A percentile compares a stretch with the other conserved stretches of the same genome.
Conservation (phyloP, 148 eudicot genomes). For the Rhododendron ovatum region DNA sequence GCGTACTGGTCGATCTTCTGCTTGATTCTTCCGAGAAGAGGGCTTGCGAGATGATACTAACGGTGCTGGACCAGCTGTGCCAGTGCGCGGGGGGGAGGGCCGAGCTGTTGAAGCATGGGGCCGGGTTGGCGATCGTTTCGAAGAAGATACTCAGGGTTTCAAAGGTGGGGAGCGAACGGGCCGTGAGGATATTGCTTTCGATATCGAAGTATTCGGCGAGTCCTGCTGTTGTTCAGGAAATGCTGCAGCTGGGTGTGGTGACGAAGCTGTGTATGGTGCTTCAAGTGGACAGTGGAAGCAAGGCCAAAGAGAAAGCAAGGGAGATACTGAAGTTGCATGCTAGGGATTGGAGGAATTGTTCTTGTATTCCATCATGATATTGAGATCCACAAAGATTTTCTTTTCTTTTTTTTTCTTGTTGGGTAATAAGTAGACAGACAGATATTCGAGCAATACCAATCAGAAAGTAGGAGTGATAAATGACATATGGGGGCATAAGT, state of each 20-base stretch:
- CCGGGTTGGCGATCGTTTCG: constrained; percentile 66
- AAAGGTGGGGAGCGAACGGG: constrained; percentile 47
- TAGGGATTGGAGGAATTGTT: constrained; percentile 48
- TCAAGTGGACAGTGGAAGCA: constrained; percentile 59
- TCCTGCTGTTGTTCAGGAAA: constrained; percentile 40
- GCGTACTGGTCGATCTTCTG: constrained; percentile 37
- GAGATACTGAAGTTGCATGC: constrained; percentile 63
- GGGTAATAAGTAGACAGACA: too few species aligned
- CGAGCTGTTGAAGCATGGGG: constrained; percentile 51
- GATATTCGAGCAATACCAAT: too few species aligned
- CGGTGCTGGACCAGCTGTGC: constrained; percentile 44
- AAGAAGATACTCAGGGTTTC: constrained; percentile 73
- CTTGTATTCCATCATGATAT: constrained; percentile 33
- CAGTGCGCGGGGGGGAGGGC: constrained; percentile 74
- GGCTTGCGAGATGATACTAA: constrained; percentile 42
- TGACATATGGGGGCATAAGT: too few species aligned
- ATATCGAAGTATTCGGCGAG: constrained; percentile 38
- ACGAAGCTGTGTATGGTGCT: constrained; percentile 60
- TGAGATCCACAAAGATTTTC: not conserved
- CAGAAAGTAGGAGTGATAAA: too few species aligned
- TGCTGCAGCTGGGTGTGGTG: constrained; percentile 70
- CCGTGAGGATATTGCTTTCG: constrained; percentile 44
- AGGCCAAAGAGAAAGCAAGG: constrained; percentile 55
- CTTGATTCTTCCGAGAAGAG: constrained; percentile 34
- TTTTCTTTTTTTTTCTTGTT: too few species aligned